These are phyloP conservation scores for Triticum dicoccoides DNA, from an alignment of 176 grass and related monocot genomes.

Conservation along the genomic window DNA sequence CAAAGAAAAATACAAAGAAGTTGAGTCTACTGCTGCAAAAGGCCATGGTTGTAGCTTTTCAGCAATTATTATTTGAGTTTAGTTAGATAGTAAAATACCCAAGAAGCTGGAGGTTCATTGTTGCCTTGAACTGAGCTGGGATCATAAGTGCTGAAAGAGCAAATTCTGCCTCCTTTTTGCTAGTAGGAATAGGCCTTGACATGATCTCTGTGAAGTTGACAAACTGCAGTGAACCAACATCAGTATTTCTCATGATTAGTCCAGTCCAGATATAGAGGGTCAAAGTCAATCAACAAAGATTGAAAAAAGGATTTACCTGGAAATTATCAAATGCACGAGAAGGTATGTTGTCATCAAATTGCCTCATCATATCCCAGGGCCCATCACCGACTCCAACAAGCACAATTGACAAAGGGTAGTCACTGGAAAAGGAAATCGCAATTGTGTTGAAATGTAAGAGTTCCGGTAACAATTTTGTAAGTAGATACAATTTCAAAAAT, in stretches of 20 bases:
- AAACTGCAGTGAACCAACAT: constrained; percentile 49
- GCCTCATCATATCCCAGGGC: constrained; percentile 80
- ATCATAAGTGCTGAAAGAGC: constrained; percentile 74
- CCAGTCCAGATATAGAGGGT: neutral
- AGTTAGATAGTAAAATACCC: constrained; percentile 37
- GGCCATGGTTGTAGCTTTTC: neutral
- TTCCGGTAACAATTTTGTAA: neutral
- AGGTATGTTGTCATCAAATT: constrained; percentile 84
- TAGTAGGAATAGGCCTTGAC: constrained; percentile 47
- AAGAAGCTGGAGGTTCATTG: constrained; percentile 62
- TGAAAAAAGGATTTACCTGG: constrained; percentile 44
- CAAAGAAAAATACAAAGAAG: neutral
- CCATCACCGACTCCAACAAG: constrained; percentile 83
- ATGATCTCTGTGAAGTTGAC: constrained; percentile 91
- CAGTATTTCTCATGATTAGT: neutral
- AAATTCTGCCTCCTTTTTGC: constrained; percentile 75
- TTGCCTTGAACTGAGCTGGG: constrained; percentile 62
- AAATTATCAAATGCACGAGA: constrained; percentile 74
- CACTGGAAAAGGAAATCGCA: constrained; percentile 29
- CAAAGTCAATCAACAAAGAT: neutral
- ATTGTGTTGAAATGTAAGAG: constrained; percentile 18
- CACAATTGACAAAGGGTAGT: constrained; percentile 78
- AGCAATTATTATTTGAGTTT: neutral
- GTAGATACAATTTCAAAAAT: neutral
- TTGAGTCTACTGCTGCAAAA: neutral